Conservation (phyloP, 1,284 basidiomycete genomes). For the Kalmanozyma brasiliensis region DNA sequence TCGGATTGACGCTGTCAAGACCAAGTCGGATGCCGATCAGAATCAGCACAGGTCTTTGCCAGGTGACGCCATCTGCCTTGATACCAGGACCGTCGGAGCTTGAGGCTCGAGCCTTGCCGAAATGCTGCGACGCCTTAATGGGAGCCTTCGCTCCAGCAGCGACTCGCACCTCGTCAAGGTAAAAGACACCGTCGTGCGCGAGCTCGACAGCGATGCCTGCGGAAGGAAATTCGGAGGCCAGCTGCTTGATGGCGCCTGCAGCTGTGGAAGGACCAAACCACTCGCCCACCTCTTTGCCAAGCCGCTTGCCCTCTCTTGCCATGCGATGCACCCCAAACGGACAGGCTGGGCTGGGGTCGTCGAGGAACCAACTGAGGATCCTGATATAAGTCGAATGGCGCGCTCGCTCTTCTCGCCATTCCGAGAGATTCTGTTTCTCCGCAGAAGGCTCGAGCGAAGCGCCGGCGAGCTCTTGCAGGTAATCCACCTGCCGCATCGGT, state of each 20-base stretch:
- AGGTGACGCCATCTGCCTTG: constrained; percentile 67
- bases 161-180: constrained; percentile 83
- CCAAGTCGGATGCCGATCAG: constrained; percentile 88
- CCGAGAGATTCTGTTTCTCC: constrained; percentile 16
- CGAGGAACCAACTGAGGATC: constrained; percentile 92
- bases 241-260: constrained; percentile 86
- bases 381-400: constrained; percentile 77
- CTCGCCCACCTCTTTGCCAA: constrained; percentile 93
- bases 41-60: constrained; percentile 88
- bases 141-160: constrained; percentile 72
- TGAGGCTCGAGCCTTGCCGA: constrained; percentile 11
- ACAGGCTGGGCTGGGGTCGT: constrained; percentile 84
- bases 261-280: constrained; percentile 99
- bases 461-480: constrained; percentile 24
- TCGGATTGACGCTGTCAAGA: constrained; percentile 90
- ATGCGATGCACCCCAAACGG: constrained; percentile 97
- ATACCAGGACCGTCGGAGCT: background rate
- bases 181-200: constrained; percentile 81
- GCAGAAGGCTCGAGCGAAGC: constrained; percentile 8
- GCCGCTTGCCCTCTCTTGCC: constrained; percentile 90
- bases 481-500: constrained; percentile 19
- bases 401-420: constrained; percentile 23
- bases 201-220: constrained; percentile 84
- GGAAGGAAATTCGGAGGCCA: constrained; percentile 78
- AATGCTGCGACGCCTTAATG: background rate